phyloP scores from a whole-genome alignment of 768 basidiomycete genomes.

The Serpula lacrymans region DNA sequence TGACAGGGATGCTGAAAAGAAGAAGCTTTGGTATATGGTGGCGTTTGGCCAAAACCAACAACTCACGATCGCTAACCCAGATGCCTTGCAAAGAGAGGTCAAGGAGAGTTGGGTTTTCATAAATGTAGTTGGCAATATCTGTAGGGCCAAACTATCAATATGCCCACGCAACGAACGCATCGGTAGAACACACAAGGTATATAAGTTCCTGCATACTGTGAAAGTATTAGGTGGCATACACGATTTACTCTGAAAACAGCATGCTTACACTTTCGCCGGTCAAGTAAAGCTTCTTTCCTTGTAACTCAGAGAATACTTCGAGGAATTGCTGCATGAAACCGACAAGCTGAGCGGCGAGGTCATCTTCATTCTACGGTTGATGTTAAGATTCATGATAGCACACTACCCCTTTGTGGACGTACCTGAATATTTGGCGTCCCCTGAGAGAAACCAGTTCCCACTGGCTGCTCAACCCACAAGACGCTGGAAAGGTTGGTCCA shows the following conservation, averaged over 20 bases:
- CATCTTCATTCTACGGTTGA: conserved; percentile 50
- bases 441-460: conserved; percentile 76
- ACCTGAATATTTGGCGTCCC: conserved; percentile 56
- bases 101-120: conserved; percentile 48
- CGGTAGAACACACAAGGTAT: conserved; percentile 48
- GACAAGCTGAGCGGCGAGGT: conserved; percentile 52
- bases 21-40: background rate
- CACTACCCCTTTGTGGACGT: conserved; percentile 6
- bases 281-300: conserved; percentile 67
- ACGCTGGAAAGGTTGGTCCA: conserved; percentile 81
- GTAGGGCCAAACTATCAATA: background rate
- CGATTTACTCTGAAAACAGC: conserved; percentile 3
- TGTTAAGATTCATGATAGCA: too few relatives aligned
- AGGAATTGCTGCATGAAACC: conserved; percentile 74
- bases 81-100: conserved; percentile 63
- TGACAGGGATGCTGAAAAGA: conserved; percentile 46
- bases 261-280: conserved; percentile 69
- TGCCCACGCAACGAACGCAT: background rate
- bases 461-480: conserved; percentile 75
- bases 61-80: conserved; percentile 71
- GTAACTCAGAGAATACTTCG: conserved; percentile 68
- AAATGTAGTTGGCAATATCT: conserved; percentile 79
- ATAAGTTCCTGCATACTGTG: conserved; percentile 75
- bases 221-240: background rate
- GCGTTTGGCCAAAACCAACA: background rate